Evolutionary conservation across 805 yeast genomes (phyloP).

Genomic region (Jamesozyma hellenica): DNA sequence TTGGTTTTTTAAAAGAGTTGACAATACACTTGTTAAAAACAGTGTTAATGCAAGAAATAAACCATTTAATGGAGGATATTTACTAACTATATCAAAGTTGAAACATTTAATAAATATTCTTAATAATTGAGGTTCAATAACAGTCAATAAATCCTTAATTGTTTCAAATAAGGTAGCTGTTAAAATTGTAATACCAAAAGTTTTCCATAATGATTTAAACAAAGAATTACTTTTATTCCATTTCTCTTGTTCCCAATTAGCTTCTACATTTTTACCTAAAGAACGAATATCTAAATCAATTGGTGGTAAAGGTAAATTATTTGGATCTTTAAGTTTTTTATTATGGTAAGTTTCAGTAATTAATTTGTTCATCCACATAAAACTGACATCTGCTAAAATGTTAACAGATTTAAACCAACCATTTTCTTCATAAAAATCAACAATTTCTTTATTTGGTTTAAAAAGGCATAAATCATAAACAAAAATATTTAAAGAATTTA

Average conservation of each 20-base stretch:
- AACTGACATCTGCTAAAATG: slow-evolving; percentile 33
- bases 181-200: slow-evolving; percentile 32
- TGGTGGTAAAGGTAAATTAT: slow-evolving; percentile 37
- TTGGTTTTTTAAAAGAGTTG: slow-evolving; percentile 59
- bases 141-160: slow-evolving; percentile 31
- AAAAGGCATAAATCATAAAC: slow-evolving; percentile 31
- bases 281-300: slow-evolving; percentile 28
- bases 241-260: slow-evolving; percentile 31
- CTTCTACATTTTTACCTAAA: slow-evolving; percentile 24
- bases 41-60: slow-evolving; percentile 51
- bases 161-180: slow-evolving; percentile 32
- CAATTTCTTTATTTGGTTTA: slow-evolving; percentile 34
- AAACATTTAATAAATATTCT: slow-evolving; percentile 41
- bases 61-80: slow-evolving; percentile 49
- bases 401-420: slow-evolving; percentile 24
- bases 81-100: slow-evolving; percentile 17
- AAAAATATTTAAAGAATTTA: slow-evolving; percentile 29
- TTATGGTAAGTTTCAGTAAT: slow-evolving; percentile 33
- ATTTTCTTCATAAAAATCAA: slow-evolving; percentile 26
- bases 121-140: slow-evolving; percentile 50
- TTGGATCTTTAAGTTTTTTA: slow-evolving; percentile 32
- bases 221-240: slow-evolving; percentile 26
- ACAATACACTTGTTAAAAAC: slow-evolving; percentile 50
- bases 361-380: slow-evolving; percentile 40
- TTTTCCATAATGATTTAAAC: slow-evolving; percentile 28